Percentiles rank a stretch among this genome's conserved stretches.
phyloP scores from a whole-genome alignment of 2,329 filamentous ascomycete species.

The Botrytis pseudocinerea region DNA sequence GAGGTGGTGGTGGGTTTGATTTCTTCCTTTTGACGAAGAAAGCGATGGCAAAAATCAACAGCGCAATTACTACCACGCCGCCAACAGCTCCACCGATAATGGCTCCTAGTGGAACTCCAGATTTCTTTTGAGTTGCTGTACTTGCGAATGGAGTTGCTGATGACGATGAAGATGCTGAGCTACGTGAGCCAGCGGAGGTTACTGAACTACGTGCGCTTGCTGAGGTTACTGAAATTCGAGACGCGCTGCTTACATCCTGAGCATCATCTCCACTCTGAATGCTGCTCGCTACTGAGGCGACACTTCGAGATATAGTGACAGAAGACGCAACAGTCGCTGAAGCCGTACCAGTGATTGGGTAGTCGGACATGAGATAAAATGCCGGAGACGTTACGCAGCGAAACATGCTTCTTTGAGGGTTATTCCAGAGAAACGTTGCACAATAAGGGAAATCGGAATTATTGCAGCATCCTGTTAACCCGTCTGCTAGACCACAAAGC shows the following conservation, averaged over 20 bases:
- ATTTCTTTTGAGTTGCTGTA: slow-evolving; percentile 1
- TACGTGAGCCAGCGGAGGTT: slow-evolving; percentile 1
- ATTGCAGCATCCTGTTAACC: background rate
- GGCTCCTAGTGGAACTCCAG: background rate
- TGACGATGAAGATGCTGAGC: slow-evolving; percentile 1
- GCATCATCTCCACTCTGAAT: background rate
- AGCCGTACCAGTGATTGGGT: background rate
- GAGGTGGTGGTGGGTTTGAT: background rate
- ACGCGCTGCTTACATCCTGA: background rate
- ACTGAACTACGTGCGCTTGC: slow-evolving; percentile 1
- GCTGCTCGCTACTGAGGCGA: background rate
- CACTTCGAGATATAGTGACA: background rate
- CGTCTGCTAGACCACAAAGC: background rate
- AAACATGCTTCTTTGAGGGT: slow-evolving; percentile 12
- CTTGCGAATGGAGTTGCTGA: background rate
- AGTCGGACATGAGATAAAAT: slow-evolving; percentile 14
- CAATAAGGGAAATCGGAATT: background rate
- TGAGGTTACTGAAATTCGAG: background rate
- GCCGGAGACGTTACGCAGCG: background rate
- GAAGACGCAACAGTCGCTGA: background rate
- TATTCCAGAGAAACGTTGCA: slow-evolving; percentile 1
- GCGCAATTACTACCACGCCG: background rate
- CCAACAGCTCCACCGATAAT: slow-evolving; percentile 9
- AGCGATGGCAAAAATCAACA: background rate
- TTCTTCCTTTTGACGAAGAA: slow-evolving; percentile 1